These are phyloP conservation scores for Colletotrichum cordylinicola DNA, from an alignment of 2,329 filamentous ascomycete species.

Conservation along the genomic window DNA sequence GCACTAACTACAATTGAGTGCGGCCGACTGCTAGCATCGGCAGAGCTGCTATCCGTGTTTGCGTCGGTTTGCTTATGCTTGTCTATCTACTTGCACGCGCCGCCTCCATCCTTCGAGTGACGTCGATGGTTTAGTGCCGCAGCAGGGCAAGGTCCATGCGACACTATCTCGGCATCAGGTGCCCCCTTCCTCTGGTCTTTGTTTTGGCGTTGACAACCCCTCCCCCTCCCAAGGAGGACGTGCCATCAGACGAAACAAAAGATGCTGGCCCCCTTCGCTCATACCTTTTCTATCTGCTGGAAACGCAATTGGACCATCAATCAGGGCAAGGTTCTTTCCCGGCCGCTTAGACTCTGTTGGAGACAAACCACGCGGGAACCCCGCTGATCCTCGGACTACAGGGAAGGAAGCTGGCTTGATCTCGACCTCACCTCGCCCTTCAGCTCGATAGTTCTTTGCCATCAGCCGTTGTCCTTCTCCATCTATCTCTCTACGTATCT, in stretches of 20 bases:
- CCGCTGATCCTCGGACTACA: constrained; percentile 4
- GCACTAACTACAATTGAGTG: neutral
- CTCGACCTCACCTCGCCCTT: neutral
- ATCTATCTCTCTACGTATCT: neutral
- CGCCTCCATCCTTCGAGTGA: constrained; percentile 1
- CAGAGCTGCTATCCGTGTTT: neutral
- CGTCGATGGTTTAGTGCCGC: neutral
- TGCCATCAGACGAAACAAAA: constrained; percentile 19
- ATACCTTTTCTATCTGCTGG: neutral
- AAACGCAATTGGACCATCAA: neutral
- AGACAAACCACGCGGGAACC: neutral
- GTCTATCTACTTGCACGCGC: neutral
- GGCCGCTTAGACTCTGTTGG: neutral
- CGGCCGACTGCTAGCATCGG: neutral
- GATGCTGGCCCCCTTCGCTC: neutral
- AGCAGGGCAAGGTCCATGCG: neutral
- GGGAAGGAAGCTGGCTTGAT: constrained; percentile 9
- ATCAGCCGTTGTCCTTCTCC: neutral
- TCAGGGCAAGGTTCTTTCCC: neutral
- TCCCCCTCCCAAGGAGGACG: neutral
- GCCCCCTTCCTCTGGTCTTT: neutral
- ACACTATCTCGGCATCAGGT: constrained; percentile 9
- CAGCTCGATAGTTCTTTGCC: neutral
- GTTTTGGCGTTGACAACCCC: neutral
- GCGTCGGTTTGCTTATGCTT: neutral